Conservation (phyloP, 805 yeast species). For the Candida tibetensis region DNA sequence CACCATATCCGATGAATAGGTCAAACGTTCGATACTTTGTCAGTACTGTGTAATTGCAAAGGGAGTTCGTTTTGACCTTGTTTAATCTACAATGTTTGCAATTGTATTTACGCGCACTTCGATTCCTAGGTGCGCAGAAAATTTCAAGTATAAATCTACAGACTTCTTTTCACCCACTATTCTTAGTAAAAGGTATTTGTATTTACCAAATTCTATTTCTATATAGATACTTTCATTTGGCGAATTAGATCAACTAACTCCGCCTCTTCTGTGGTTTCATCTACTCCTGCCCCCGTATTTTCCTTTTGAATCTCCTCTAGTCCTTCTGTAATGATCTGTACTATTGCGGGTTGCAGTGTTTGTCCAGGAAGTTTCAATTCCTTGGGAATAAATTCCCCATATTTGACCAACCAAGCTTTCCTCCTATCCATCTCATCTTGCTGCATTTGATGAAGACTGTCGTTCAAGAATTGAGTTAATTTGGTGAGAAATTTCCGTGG, state of each 20-base stretch:
- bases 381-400: slow-evolving; percentile 41
- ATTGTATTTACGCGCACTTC: no score
- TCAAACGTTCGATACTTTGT: no score
- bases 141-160: no score
- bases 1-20: no score
- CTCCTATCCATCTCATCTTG: slow-evolving; percentile 34
- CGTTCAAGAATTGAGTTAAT: slow-evolving; percentile 34
- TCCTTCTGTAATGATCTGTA: slow-evolving; percentile 43
- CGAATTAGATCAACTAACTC: slow-evolving; percentile 22
- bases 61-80: no score
- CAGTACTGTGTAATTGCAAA: no score
- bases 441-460: slow-evolving; percentile 29
- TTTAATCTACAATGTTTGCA: no score
- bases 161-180: no score
- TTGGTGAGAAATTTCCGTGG: slow-evolving; percentile 33
- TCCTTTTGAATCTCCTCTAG: slow-evolving; percentile 23
- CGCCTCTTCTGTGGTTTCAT: slow-evolving; percentile 16
- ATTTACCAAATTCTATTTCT: no score
- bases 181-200: no score
- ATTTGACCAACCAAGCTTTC: slow-evolving; percentile 33
- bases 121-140: no score
- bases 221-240: neutral
- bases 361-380: slow-evolving; percentile 41
- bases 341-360: slow-evolving; percentile 32
- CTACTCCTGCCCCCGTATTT: slow-evolving; percentile 7